phyloP scores from a whole-genome alignment of 305 asterid genomes.

The Fraxinus latifolia region DNA sequence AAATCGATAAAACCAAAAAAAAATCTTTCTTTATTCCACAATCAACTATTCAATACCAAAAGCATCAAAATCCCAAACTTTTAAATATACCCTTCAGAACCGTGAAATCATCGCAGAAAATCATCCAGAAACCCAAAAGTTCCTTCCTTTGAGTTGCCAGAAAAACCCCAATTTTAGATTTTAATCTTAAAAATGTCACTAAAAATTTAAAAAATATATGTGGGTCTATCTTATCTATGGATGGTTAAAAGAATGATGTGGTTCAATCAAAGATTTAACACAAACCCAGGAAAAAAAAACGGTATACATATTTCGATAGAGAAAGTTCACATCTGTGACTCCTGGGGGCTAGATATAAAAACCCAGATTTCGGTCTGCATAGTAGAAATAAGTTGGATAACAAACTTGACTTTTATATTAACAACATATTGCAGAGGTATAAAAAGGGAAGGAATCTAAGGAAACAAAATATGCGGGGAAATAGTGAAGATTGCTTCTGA shows the following conservation, averaged over 20 bases:
- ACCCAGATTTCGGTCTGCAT: background rate
- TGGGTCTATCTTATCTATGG: background rate
- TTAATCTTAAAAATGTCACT: background rate
- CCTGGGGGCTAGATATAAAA: background rate
- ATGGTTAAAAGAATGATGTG: background rate
- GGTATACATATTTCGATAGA: background rate
- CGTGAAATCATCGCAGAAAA: background rate
- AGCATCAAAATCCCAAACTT: background rate
- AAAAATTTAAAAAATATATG: background rate
- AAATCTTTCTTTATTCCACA: background rate
- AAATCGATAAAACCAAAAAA: background rate
- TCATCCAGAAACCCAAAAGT: background rate
- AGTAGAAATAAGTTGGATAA: background rate
- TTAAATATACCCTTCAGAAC: background rate
- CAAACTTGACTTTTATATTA: background rate
- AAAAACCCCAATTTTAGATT: background rate
- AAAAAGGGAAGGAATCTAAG: background rate
- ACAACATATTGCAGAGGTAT: background rate
- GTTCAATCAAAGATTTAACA: background rate
- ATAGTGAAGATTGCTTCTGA: background rate
- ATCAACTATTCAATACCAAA: background rate
- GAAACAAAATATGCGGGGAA: background rate
- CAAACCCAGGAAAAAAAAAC: background rate
- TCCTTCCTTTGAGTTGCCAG: background rate
- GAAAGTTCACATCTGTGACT: background rate